Conservation (phyloP, 441 rosid genomes). For the Breynia disticha region DNA sequence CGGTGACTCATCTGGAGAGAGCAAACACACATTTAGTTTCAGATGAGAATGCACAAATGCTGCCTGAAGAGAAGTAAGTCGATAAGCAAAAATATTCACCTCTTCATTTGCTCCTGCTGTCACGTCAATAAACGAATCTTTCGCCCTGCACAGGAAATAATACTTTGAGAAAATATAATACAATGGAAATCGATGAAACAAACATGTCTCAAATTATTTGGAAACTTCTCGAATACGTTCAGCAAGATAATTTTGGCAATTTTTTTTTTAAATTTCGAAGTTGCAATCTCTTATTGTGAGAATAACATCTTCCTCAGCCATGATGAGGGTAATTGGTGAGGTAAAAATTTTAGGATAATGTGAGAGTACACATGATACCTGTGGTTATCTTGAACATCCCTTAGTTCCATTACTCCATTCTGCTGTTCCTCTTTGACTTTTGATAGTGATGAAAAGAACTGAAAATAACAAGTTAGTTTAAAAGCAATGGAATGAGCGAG, state of each 20-base stretch:
- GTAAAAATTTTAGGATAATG: not conserved
- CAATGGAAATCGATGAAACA: too few relatives aligned
- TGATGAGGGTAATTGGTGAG: too few relatives aligned
- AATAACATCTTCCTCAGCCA: not conserved
- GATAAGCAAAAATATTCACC: slow-evolving; percentile 33
- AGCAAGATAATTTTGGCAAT: not conserved
- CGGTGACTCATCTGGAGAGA: slow-evolving; percentile 60
- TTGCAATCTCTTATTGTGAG: not conserved
- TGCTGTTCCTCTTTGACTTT: slow-evolving; percentile 71
- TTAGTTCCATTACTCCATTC: slow-evolving; percentile 52
- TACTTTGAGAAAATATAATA: too few relatives aligned
- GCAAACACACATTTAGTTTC: not conserved
- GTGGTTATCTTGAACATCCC: slow-evolving; percentile 37
- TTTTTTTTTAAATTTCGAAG: not conserved
- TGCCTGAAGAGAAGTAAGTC: not conserved
- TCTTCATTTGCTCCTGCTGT: slow-evolving; percentile 92
- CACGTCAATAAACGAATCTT: slow-evolving; percentile 67
- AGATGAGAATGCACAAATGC: not conserved
- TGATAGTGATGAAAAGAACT: slow-evolving; percentile 92
- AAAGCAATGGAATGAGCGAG: not conserved
- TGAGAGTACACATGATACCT: slow-evolving; percentile 35
- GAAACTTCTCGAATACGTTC: too few relatives aligned
- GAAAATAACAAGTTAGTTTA: slow-evolving; percentile 11
- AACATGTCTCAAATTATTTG: too few relatives aligned
- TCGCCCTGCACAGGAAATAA: slow-evolving; percentile 37